phyloP scores from a whole-genome alignment of 257 asterid genomes.

The Salvia rosmarinus region DNA sequence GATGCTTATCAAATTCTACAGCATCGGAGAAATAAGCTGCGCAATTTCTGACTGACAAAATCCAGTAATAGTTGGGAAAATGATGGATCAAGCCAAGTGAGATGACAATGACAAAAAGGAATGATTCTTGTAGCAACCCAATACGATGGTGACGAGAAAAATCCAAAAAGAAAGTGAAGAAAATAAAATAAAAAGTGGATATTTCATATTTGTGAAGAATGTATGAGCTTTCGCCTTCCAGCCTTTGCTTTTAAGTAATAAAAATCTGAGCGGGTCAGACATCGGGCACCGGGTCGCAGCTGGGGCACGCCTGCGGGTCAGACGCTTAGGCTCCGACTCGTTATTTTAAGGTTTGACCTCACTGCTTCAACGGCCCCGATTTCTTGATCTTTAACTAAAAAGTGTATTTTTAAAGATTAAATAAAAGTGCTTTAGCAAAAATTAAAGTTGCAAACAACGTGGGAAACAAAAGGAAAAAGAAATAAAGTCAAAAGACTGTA shows the following conservation, averaged over 20 bases:
- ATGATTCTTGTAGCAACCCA: constrained; percentile 33
- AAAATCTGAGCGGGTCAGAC: constrained; percentile 50
- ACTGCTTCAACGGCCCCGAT: constrained; percentile 33
- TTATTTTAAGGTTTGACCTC: constrained; percentile 55
- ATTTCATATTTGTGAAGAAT: constrained; percentile 33
- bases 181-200: constrained; percentile 6
- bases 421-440: constrained; percentile 47
- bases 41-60: not conserved
- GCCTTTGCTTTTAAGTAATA: constrained; percentile 34
- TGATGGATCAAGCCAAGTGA: constrained; percentile 36
- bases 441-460: constrained; percentile 52
- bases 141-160: constrained; percentile 42
- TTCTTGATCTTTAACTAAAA: constrained; percentile 24
- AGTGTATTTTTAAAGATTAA: constrained; percentile 14
- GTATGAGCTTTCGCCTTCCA: constrained; percentile 40
- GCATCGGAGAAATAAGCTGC: not conserved
- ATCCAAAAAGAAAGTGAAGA: constrained; percentile 44
- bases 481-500: constrained; percentile 45
- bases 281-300: constrained; percentile 42
- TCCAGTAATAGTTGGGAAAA: constrained; percentile 35
- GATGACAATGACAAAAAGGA: constrained; percentile 35
- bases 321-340: constrained; percentile 37
- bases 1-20: no score
- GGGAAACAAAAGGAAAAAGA: constrained; percentile 50
- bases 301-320: constrained; percentile 52